Percentiles rank a stretch among this genome's conserved stretches.
phyloP scores from a whole-genome alignment of 1,284 basidiomycete species.

The Pseudozyma thailandica region DNA sequence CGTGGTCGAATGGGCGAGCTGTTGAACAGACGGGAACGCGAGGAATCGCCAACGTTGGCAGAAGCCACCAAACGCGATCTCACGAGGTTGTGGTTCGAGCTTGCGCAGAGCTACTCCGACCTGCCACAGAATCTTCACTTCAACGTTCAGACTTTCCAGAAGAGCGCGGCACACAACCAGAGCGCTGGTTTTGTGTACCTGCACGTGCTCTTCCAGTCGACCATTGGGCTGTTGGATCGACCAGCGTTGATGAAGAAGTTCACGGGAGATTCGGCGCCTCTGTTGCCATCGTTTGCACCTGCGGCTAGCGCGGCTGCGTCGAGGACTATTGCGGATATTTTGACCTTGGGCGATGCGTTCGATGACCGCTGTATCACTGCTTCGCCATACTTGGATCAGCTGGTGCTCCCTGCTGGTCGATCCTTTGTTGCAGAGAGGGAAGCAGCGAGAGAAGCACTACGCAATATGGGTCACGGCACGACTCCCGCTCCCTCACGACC shows the following conservation, averaged over 20 bases:
- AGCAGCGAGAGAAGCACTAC: constrained; percentile 44
- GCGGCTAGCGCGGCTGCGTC: constrained; percentile 49
- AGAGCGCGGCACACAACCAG: constrained; percentile 50
- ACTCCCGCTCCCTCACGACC: constrained; percentile 39
- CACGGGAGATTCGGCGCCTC: constrained; percentile 34
- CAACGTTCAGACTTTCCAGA: constrained; percentile 58
- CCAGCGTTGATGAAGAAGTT: constrained; percentile 55
- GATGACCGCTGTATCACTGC: constrained; percentile 48
- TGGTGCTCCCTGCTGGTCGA: constrained; percentile 54
- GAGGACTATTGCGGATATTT: constrained; percentile 56
- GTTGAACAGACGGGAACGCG: constrained; percentile 47
- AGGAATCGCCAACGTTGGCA: constrained; percentile 32
- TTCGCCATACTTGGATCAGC: constrained; percentile 56
- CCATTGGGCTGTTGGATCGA: constrained; percentile 56
- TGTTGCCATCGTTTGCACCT: constrained; percentile 43
- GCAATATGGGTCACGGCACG: constrained; percentile 48
- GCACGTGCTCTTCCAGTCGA: constrained; percentile 60
- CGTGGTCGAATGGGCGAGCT: constrained; percentile 59
- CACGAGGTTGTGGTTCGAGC: constrained; percentile 54
- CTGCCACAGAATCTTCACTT: constrained; percentile 53
- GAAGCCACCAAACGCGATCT: constrained; percentile 45
- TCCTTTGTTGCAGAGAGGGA: constrained; percentile 56
- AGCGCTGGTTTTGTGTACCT: constrained; percentile 56
- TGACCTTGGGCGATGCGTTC: constrained; percentile 50
- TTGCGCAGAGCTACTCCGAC: constrained; percentile 53